Percentiles rank a stretch among this genome's conserved stretches.
Conservation (phyloP, 257 asterid genomes). For the Solanum arcanum region DNA sequence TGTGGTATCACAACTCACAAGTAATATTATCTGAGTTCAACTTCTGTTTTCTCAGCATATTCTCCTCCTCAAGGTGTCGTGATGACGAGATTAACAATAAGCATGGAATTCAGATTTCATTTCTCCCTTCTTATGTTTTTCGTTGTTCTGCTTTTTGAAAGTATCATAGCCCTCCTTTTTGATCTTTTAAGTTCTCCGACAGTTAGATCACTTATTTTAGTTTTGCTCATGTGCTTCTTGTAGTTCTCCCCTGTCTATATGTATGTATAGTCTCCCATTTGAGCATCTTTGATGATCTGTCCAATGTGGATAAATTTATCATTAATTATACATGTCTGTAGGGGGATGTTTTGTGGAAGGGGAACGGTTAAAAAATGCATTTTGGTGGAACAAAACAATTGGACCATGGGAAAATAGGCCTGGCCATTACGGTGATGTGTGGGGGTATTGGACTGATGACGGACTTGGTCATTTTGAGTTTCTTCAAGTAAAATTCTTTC, state of each 20-base stretch:
- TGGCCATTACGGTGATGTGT: constrained; percentile 94
- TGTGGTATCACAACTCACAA: background rate
- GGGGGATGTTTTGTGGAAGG: constrained; percentile 99
- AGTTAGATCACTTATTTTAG: background rate
- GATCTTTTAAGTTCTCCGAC: background rate
- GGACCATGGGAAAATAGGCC: constrained; percentile 98
- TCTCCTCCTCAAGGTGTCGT: background rate
- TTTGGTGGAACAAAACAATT: constrained; percentile 92
- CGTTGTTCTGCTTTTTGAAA: background rate
- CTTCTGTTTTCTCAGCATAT: background rate
- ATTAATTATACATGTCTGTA: constrained; percentile 4
- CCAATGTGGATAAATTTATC: background rate
- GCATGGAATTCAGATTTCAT: background rate
- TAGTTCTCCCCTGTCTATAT: background rate
- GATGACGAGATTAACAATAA: background rate
- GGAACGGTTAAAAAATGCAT: constrained; percentile 67
- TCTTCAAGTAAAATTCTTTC: constrained; percentile 47
- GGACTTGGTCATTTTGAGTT: constrained; percentile 86
- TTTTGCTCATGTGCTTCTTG: background rate
- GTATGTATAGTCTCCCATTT: background rate
- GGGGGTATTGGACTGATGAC: constrained; percentile 97
- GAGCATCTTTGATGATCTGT: background rate
- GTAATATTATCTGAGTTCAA: background rate
- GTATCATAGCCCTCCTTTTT: background rate
- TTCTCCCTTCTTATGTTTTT: background rate